Evolutionary conservation across 768 basidiomycete genomes (phyloP), one percentile per base, ranked within the genome.

Genomic region (Pleurotus tuoliensis): DNA sequence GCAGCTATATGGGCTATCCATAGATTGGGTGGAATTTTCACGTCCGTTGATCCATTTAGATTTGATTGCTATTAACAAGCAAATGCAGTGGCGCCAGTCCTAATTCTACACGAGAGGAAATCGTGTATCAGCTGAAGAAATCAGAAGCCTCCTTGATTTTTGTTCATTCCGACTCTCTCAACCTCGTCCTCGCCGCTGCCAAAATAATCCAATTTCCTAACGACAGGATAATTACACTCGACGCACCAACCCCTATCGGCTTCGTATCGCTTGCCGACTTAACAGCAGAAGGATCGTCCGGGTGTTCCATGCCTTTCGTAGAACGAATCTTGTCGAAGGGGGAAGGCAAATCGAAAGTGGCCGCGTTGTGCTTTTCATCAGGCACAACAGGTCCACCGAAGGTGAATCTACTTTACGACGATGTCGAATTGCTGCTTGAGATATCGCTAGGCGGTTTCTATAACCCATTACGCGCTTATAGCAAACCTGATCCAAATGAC

Each of bases 351-450:
- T 79, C 69, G 38, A 87, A 81, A 64, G 64, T 85, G 16, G 86
- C 86, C 5, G 73, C 87, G 53, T 67, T 88, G 43, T 79, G 76
- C 58, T 86, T 87, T 72, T 86, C 84, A 1, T 86, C 84, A 18
- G 86, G 86, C 20, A 88, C 86, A 1, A 88, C 87, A 2, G 86
- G 86, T 11, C 76, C 72, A 54, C 86, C 85, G 3, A 86, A 87
- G 77, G 82, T 80, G 52, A 57, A 22, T 40, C 11, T 11, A 34
- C 2, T 34, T 9, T 34, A 34, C 0, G 30, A 34, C 9, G 30
- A 30, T 34, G 9, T 34, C 30, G 30, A 11, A 34, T 34, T 9
- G 30, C 8, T 34, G 11, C 11, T 30, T 34, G 30, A 34, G 8
- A 9, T 34, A 11, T 59, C 24, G 16, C 18, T 48, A 80, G 78